Evolutionary conservation across 768 basidiomycete genomes (phyloP).

Genomic region (Lactarius sanguifluus): DNA sequence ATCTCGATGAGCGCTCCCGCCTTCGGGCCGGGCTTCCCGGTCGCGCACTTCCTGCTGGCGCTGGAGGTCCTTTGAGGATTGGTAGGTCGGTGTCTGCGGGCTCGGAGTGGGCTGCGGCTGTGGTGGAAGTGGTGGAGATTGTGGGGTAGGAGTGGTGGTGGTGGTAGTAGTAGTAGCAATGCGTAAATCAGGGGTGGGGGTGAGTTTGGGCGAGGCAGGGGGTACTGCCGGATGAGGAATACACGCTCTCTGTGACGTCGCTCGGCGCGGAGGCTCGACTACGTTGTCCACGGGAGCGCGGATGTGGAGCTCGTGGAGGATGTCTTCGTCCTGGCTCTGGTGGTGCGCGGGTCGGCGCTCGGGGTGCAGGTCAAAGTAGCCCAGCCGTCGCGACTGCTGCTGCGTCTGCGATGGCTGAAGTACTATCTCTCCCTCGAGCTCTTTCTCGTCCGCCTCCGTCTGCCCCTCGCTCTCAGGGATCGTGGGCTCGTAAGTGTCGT

Average conservation of each 20-base stretch:
- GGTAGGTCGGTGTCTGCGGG: background rate
- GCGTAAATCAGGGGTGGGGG: background rate
- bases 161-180: background rate
- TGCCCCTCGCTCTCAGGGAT: slow-evolving; percentile 3
- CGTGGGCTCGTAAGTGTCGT: slow-evolving; percentile 18
- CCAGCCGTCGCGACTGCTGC: slow-evolving; percentile 47
- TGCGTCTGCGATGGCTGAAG: background rate
- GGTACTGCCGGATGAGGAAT: slow-evolving; percentile 5
- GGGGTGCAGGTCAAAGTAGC: slow-evolving; percentile 80
- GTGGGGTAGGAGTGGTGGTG: no score
- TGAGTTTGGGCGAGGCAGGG: background rate
- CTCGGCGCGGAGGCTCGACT: slow-evolving; percentile 29
- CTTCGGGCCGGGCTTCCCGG: slow-evolving; percentile 43
- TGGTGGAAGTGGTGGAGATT: background rate
- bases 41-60: slow-evolving; percentile 23
- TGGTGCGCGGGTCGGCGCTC: slow-evolving; percentile 50
- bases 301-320: slow-evolving; percentile 16
- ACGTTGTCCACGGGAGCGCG: slow-evolving; percentile 30
- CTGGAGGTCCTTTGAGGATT: slow-evolving; percentile 6
- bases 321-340: background rate
- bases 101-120: background rate
- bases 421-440: slow-evolving; percentile 30
- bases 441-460: slow-evolving; percentile 32
- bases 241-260: slow-evolving; percentile 21
- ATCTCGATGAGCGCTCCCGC: slow-evolving; percentile 82